Evolutionary conservation across 768 basidiomycete species (phyloP).

Genomic region (Trametes elegans): DNA sequence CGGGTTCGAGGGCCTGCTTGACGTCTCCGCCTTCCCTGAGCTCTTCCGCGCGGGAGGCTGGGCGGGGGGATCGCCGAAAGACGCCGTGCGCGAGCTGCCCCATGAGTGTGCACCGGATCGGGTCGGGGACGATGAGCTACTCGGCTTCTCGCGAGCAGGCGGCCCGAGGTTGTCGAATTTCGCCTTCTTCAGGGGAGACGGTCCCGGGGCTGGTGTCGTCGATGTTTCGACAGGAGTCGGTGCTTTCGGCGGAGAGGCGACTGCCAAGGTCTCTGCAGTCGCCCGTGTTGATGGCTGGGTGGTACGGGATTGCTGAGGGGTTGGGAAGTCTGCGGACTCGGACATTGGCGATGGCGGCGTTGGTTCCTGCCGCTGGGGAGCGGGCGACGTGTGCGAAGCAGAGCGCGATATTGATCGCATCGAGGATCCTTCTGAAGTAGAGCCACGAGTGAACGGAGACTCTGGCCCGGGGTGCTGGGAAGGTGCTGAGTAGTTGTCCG

Average conservation of each 20-base stretch:
- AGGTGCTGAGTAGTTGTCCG: not conserved
- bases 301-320: not conserved
- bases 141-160: not conserved
- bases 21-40: not conserved
- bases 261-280: too few relatives aligned
- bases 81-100: constrained; percentile 7
- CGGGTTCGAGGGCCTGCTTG: not conserved
- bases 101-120: not conserved
- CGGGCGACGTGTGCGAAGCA: not conserved
- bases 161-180: not conserved
- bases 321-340: not conserved
- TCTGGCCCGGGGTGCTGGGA: not conserved
- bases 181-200: constrained; percentile 15
- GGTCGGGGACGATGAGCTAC: not conserved
- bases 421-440: not conserved
- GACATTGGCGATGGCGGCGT: not conserved
- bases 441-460: not conserved
- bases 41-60: not conserved
- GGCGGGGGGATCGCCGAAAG: not conserved
- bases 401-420: not conserved
- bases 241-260: not conserved
- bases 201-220: not conserved
- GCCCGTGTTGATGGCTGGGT: not conserved
- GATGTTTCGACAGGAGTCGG: not conserved
- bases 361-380: not conserved